Conservation (phyloP, 2,329 filamentous ascomycete genomes). For the Knufia petricola region DNA sequence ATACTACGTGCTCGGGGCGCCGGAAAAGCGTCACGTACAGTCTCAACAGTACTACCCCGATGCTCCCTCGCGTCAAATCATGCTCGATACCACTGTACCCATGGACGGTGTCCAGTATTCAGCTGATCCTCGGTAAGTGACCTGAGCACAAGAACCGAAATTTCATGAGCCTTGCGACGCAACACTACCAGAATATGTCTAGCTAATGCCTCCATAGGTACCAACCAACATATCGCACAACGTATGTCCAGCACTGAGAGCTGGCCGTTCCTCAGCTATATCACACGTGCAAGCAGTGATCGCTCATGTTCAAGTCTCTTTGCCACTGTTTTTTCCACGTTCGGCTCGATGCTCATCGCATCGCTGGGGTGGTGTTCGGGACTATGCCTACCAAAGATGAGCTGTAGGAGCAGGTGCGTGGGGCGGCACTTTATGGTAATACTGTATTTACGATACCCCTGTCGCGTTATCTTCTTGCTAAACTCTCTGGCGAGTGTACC, state of each 20-base stretch:
- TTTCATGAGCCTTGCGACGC: background rate
- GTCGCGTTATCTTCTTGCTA: background rate
- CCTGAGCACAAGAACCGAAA: background rate
- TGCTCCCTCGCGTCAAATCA: background rate
- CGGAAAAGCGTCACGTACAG: background rate
- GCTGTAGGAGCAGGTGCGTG: background rate
- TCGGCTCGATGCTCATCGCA: background rate
- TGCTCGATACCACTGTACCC: background rate
- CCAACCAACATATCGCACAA: slow-evolving; percentile 1
- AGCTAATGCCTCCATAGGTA: background rate
- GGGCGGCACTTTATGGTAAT: background rate
- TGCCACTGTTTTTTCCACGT: background rate
- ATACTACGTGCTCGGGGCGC: background rate
- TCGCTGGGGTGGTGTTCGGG: background rate
- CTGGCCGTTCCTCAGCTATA: background rate
- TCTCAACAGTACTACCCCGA: background rate
- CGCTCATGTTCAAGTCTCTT: background rate
- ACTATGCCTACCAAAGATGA: too few species aligned
- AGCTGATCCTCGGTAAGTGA: background rate
- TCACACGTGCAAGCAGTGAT: background rate
- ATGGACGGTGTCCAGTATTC: slow-evolving; percentile 4
- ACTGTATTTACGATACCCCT: background rate
- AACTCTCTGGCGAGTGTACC: too few species aligned
- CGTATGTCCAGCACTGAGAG: slow-evolving; percentile 4
- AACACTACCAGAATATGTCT: background rate